Evolutionary conservation across 2,329 filamentous ascomycete genomes (phyloP), one percentile per base, ranked within the genome.

Genomic region (Pezicula rhizophila): DNA sequence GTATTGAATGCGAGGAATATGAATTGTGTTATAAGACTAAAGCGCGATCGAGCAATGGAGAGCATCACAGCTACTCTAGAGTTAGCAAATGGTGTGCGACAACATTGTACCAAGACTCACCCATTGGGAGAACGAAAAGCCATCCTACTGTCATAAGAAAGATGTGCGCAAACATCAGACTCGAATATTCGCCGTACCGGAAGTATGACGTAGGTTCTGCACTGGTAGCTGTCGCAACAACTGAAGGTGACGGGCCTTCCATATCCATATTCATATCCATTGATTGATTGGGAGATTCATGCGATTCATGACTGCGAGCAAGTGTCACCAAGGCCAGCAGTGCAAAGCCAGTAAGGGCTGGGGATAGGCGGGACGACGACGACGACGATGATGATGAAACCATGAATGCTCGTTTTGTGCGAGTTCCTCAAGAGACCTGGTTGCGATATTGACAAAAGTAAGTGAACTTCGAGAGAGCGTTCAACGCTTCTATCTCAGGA

Each of bases 31-130:
- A 76, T 72, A 2, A 95, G 73, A 1, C 84, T 84, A 59, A 86
- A 83, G 53, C 85, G 79, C 39, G 91, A 96, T 52, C 80, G 81
- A 33, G 85, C 85, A 54, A 96, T 74, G 48, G 89, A 95, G 55
- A 97, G 75, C 82, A 96, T 89, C 43, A 95, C 84, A 56, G 48
- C 62, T 65, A 44, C 5, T 11, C 15, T 10, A 31, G 25, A 26
- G 11, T 45, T 42, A 50, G 41, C 7, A 25, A 17, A 15, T 40
- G 35, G 15, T n/a, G 10, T 10, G 26, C n/a, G 17, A 39, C 25
- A 41, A 15, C 23, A 8, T 35, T 42, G 35, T 10, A 7, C 20
- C 35, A 15, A 35, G 39, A 66, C 78, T 67, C 71, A 85, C 86
- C 81, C 56, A 85, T 66, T 45, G 87, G 87, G 49, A 90, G 71